These are phyloP conservation scores for Linnemannia hyalina DNA, from an alignment of 192 early-diverging fungal genomes.

Conservation along the genomic window DNA sequence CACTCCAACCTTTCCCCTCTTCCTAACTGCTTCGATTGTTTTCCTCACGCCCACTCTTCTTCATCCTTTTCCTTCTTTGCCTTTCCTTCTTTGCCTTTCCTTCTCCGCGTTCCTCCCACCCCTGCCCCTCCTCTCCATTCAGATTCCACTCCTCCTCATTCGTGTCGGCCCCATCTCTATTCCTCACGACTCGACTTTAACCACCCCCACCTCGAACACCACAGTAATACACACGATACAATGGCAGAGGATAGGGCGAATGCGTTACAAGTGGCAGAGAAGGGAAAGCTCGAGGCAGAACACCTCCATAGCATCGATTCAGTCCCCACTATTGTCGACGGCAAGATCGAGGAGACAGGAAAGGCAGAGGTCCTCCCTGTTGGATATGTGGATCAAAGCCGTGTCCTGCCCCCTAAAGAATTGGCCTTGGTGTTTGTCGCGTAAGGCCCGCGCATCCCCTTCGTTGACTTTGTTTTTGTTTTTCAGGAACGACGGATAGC, in stretches of 20 bases:
- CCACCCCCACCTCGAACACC: too few species aligned
- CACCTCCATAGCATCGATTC: neutral
- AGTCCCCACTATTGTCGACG: neutral
- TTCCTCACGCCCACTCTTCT: neutral
- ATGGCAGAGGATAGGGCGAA: conserved; percentile 22
- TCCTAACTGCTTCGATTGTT: neutral
- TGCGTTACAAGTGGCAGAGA: conserved; percentile 12
- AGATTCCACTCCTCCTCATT: neutral
- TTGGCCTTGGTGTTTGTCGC: conserved; percentile 34
- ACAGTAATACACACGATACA: neutral
- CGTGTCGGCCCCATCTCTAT: neutral
- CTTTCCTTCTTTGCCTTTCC: neutral
- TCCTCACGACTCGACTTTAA: neutral
- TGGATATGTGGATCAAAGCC: conserved; percentile 46
- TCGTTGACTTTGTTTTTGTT: neutral
- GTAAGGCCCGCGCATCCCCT: neutral
- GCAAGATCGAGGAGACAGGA: neutral
- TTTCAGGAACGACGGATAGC: neutral
- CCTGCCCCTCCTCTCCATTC: neutral
- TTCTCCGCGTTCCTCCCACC: neutral
- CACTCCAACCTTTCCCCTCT: neutral
- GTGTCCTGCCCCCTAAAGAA: conserved; percentile 34
- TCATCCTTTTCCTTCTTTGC: neutral
- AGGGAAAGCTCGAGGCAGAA: neutral
- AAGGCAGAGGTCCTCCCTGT: neutral